phyloP scores from a whole-genome alignment of 176 grass and related monocot genomes.

The Sorghum bicolor region DNA sequence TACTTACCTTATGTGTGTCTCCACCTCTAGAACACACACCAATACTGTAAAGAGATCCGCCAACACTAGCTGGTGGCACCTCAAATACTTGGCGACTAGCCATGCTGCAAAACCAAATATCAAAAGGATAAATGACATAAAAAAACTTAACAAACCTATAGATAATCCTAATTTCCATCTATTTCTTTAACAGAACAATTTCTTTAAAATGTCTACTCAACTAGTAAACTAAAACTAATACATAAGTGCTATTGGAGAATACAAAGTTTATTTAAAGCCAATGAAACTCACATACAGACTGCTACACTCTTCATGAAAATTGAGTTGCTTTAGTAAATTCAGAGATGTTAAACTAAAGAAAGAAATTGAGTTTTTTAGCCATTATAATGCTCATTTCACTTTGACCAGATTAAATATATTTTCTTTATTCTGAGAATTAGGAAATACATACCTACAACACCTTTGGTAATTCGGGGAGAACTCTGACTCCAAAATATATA shows the following conservation, averaged over 20 bases:
- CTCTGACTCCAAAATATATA: constrained; percentile 92
- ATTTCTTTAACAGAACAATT: not conserved
- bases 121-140: constrained; percentile 20
- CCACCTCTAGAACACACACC: constrained; percentile 72
- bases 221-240: constrained; percentile 2
- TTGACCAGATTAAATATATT: not conserved
- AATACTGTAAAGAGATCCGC: constrained; percentile 78
- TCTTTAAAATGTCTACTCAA: constrained; percentile 1
- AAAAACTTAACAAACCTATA: not conserved
- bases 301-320: not conserved
- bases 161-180: not conserved
- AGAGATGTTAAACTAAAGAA: not conserved
- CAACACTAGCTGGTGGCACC: constrained; percentile 69
- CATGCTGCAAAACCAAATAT: constrained; percentile 71
- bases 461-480: constrained; percentile 72
- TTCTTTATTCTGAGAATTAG: not conserved
- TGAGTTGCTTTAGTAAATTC: not conserved
- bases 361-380: not conserved
- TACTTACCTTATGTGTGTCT: constrained; percentile 76
- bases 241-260: not conserved
- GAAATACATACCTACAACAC: constrained; percentile 70
- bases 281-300: constrained; percentile 6
- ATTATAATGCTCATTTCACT: not conserved
- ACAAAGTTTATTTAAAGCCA: not conserved
- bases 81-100: constrained; percentile 79